Conservation (phyloP, 495 filamentous ascomycete genomes). For the Podospora appendiculata region DNA sequence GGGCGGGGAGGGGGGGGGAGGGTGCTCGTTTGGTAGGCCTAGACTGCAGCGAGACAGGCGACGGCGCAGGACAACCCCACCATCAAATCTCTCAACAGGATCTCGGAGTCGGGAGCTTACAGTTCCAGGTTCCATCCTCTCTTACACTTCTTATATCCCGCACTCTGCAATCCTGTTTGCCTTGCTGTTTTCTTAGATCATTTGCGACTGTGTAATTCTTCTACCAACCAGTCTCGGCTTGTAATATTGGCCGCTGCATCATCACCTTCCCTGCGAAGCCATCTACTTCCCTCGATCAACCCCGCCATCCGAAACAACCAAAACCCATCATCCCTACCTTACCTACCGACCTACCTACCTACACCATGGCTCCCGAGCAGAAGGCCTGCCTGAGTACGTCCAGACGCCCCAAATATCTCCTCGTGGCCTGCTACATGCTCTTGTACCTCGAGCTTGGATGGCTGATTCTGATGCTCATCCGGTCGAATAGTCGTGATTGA, state of each 20-base stretch:
- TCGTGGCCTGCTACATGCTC: constrained; percentile 36
- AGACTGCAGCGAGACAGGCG: no score
- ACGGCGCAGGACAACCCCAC: constrained; percentile 9
- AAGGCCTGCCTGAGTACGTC: constrained; percentile 87
- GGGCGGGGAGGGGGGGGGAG: no score
- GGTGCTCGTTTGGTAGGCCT: no score
- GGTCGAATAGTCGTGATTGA: constrained; percentile 78
- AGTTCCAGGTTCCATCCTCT: no score
- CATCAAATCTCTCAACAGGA: constrained; percentile 12
- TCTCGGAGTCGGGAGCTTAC: neutral
- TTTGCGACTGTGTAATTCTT: no score
- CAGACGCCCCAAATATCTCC: constrained; percentile 33
- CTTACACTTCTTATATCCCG: constrained; percentile 22
- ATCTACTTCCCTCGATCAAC: neutral
- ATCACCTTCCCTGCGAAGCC: no score
- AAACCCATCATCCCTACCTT: no score
- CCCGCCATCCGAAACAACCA: neutral
- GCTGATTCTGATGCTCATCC: constrained; percentile 44
- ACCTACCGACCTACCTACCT: no score
- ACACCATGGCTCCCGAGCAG: constrained; percentile 65
- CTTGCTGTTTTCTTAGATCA: constrained; percentile 1
- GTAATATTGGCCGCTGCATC: no score
- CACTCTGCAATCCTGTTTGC: constrained; percentile 5
- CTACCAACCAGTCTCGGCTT: no score
- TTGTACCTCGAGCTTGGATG: constrained; percentile 45